These are phyloP conservation scores for Cryphonectria radicalis DNA, from an alignment of 2,329 filamentous ascomycete genomes.

Conservation along the genomic window DNA sequence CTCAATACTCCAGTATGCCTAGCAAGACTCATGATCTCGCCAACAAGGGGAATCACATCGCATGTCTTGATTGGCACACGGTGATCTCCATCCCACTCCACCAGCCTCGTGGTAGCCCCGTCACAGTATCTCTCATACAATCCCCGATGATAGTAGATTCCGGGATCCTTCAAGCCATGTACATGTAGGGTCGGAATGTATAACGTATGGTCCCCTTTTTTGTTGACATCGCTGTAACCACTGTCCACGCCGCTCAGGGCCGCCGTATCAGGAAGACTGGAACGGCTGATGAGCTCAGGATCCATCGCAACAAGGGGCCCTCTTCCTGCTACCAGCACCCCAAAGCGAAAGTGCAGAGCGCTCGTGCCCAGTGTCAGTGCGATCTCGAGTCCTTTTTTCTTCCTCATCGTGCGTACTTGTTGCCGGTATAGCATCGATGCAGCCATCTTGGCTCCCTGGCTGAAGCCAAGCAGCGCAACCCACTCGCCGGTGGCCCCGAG, in stretches of 20 bases:
- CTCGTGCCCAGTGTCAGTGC: background rate
- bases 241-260: constrained; percentile 2
- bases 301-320: constrained; percentile 1
- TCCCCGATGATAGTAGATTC: constrained; percentile 32
- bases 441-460: constrained; percentile 1
- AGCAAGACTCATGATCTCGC: background rate
- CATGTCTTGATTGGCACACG: background rate
- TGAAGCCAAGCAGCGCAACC: constrained; percentile 50
- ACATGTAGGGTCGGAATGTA: background rate
- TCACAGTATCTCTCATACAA: constrained; percentile 3
- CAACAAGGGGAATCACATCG: background rate
- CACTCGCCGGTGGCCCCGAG: constrained; percentile 57
- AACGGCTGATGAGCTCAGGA: background rate
- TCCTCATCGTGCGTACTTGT: background rate
- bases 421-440: constrained; percentile 4
- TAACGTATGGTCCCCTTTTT: background rate
- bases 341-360: background rate
- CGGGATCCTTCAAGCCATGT: background rate
- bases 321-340: background rate
- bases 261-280: background rate
- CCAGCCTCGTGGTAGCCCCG: background rate
- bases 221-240: background rate
- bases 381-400: background rate
- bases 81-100: constrained; percentile 6
- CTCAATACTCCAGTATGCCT: background rate